A percentile compares a stretch with the other conserved stretches of the same genome.
phyloP scores from a whole-genome alignment of 2,329 filamentous ascomycete genomes.

The Aspergillus sp. region DNA sequence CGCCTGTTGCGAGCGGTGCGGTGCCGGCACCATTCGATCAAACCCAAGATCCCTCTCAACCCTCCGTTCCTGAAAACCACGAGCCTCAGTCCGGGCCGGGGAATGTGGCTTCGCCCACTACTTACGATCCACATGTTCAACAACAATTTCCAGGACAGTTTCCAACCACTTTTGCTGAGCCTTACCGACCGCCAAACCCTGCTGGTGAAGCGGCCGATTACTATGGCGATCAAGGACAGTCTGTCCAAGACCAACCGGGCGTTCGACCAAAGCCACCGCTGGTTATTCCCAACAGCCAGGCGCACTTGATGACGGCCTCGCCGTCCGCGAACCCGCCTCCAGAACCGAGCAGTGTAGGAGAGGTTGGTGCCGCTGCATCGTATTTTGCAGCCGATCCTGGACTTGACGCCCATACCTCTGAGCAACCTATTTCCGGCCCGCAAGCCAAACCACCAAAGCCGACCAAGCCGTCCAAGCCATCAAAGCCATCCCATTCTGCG shows the following conservation, averaged over 20 bases:
- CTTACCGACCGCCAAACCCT: conserved; percentile 48
- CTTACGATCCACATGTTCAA: conserved; percentile 50
- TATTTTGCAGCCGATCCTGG: conserved; percentile 48
- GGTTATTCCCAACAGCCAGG: conserved; percentile 55
- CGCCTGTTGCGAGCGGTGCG: conserved; percentile 20
- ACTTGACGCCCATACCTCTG: conserved; percentile 17
- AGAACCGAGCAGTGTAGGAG: conserved; percentile 57
- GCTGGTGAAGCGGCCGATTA: conserved; percentile 61
- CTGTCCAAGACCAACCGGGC: conserved; percentile 60
- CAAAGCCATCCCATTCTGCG: conserved; percentile 27
- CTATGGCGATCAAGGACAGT: conserved; percentile 63
- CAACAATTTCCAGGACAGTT: conserved; percentile 63
- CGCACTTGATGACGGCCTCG: conserved; percentile 57
- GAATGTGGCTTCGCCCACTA: conserved; percentile 18
- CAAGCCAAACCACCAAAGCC: conserved; percentile 27
- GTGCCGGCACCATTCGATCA: conserved; percentile 17
- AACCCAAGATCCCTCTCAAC: background rate
- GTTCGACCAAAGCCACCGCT: conserved; percentile 54
- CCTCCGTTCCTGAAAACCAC: conserved; percentile 10
- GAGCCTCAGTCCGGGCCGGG: conserved; percentile 24
- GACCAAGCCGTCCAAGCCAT: conserved; percentile 27
- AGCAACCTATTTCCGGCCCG: conserved; percentile 17
- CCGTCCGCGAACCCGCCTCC: conserved; percentile 52
- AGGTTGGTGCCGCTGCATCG: conserved; percentile 53
- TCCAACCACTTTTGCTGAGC: conserved; percentile 45